Base-by-base conservation (phyloP, 495 filamentous ascomycete species). In the Lasiosphaeria ovina region DNA sequence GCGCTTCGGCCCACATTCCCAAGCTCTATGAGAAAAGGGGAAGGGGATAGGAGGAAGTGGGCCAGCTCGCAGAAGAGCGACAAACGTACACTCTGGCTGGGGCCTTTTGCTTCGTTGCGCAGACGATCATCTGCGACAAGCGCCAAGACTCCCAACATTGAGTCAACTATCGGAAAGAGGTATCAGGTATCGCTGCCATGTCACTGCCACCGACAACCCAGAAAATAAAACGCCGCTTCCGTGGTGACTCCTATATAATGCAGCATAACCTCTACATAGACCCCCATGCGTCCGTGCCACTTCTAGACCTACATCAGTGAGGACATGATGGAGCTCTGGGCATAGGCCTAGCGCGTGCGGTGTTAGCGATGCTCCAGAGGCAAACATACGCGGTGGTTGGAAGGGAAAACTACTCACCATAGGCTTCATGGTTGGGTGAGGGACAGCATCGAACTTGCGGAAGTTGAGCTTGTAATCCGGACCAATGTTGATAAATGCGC, bases 401-500 rank as follows among this genome's bases (percentile, higher is more conserved):
- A 38, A 35, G 32, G 49, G 11, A 10, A 14, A 14, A 14, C 38
- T 47, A 74, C 83, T 77, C 77, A 91, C 91, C 93, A 98, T 98
- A 10, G 94, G 92, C 72, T 88, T 89, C 71, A 98, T 92, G 60
- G 92, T 83, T 6, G 94, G 94, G 79, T 99, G 94, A 57, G 92
- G 92, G 38, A 98, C 95, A 3, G 95, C 95, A 66, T 97, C 92
- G 64, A 98, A 99, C 69, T 96, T 86, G 64, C 91, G 84, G 74
- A 89, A 98, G 31, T 89, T 77, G 51, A 98, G 88, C 79, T 97
- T 95, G 69, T 92, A 89, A 47, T 96, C 90, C 7, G 91, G 85
- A 4, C 91, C 90, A 67, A 99, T 89, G 76, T 98, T 98, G 83
- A 99, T 99, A 72, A 94, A 99, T 4, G 94, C 94, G 57, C 94